These are phyloP conservation scores for Osmanthus fragrans DNA, from an alignment of 257 asterid genomes.

Conservation along the genomic window DNA sequence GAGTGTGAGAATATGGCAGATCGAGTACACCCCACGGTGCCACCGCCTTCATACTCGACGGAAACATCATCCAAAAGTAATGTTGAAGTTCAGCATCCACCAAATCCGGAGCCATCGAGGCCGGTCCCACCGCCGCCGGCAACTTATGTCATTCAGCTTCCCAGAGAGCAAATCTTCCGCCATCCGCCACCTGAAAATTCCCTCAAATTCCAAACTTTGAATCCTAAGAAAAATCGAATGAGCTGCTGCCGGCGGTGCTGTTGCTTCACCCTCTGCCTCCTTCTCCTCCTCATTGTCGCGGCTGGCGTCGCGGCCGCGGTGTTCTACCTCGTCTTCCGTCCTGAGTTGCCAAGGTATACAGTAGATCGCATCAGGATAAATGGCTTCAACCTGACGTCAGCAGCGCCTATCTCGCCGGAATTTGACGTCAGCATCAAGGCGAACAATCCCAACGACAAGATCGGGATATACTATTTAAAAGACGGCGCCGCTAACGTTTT, in stretches of 20 bases:
- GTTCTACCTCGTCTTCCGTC: constrained; percentile 65
- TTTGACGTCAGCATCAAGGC: constrained; percentile 65
- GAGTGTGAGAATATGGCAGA: constrained; percentile 27
- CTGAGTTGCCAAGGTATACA: constrained; percentile 57
- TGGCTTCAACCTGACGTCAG: constrained; percentile 57
- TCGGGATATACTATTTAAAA: constrained; percentile 53
- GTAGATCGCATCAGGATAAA: constrained; percentile 42
- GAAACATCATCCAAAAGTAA: constrained; percentile 19
- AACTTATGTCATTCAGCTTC: constrained; percentile 50
- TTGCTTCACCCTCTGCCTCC: constrained; percentile 47
- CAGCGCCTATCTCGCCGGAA: constrained; percentile 52
- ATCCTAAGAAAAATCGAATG: neutral
- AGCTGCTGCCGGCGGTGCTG: constrained; percentile 59
- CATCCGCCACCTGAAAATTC: constrained; percentile 62
- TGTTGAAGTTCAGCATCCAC: constrained; percentile 27
- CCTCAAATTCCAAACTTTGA: neutral
- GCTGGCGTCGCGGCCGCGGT: constrained; percentile 67
- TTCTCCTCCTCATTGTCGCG: constrained; percentile 43
- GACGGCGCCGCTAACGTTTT: constrained; percentile 45
- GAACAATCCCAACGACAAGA: constrained; percentile 63
- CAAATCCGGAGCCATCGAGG: constrained; percentile 27
- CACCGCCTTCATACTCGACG: constrained; percentile 12
- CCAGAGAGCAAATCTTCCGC: constrained; percentile 57
- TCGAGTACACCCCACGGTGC: constrained; percentile 39
- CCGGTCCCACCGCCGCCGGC: constrained; percentile 42